Base-by-base conservation (phyloP, 495 filamentous ascomycete species). In the Tirmania nivea region DNA sequence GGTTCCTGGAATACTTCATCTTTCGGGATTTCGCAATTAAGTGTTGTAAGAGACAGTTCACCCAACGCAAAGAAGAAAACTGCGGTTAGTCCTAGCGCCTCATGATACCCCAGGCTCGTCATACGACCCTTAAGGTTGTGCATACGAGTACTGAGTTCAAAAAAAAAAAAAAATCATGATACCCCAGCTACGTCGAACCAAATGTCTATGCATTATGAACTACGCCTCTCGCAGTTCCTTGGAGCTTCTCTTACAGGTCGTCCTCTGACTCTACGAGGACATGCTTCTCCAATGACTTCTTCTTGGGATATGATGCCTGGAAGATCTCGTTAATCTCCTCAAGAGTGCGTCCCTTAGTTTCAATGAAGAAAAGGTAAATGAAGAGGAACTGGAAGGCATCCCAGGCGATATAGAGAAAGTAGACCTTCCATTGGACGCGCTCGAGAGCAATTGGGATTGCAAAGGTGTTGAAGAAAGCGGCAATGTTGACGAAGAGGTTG, bases 321-420 rank as follows among this genome's bases (percentile, higher is more conserved):
- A 63, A 63, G 57, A 63, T 63, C 21, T 52, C 57, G 51, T 60
- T 63, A n/a, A 63, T n/a, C 52, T 63, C 60, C 35, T 61, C 45
- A 25, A 52, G 48, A n/a, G 48, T 50, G n/a, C 48, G 48, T n/a
- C 48, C 48, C 48, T 50, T 50, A 21, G 48, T 50, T 11, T 50
- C 48, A 21, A 50, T 10, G 48, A 50, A 50, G 21, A 76, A 61
- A 57, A 78, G 69, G 58, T 71, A 78, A 49, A 75, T 75, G 20
- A 74, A 60, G 31, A 57, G 47, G 45, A 68, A 67, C 57, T 77
- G 69, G 57, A 75, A 66, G 11, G 69, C 54, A 54, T 74, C 69
- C 76, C 76, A 79, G 59, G 68, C 69, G 55, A 76, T 71, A 60
- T 77, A 77, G 34, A 79, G 63, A 60, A 78, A 72, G 63, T 78